Conservation (phyloP, 2,329 filamentous ascomycete species). For the Penicillium sp. region DNA sequence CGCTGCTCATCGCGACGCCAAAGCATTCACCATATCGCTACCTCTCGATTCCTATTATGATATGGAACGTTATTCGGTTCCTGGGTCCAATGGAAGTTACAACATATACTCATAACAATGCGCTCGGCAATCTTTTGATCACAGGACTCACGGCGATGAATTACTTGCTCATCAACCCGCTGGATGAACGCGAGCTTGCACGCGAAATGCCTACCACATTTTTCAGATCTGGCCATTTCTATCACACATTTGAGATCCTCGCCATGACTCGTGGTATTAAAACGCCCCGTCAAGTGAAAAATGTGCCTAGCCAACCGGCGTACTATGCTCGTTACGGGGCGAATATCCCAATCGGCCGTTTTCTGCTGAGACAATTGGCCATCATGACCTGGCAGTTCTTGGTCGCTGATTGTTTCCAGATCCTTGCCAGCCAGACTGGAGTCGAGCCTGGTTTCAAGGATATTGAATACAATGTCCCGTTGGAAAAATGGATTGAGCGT, state of each 20-base stretch:
- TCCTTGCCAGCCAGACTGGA: neutral
- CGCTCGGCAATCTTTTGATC: neutral
- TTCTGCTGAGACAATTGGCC: conserved; percentile 23
- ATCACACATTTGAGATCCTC: conserved; percentile 7
- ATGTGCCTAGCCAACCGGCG: conserved; percentile 18
- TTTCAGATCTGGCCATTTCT: conserved; percentile 6
- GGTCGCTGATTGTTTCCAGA: conserved; percentile 14
- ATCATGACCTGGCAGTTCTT: conserved; percentile 29
- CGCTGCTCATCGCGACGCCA: conserved; percentile 13
- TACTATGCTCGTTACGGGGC: conserved; percentile 14
- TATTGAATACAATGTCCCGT: conserved; percentile 9
- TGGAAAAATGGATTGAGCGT: conserved; percentile 18
- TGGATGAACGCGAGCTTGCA: conserved; percentile 12
- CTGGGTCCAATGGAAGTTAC: neutral
- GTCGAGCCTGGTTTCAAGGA: neutral
- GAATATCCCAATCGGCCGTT: conserved; percentile 10
- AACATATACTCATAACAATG: neutral
- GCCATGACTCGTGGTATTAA: conserved; percentile 23
- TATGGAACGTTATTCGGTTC: conserved; percentile 7
- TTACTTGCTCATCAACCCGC: conserved; percentile 18
- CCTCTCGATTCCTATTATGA: conserved; percentile 12
- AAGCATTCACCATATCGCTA: conserved; percentile 17
- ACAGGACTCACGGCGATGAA: conserved; percentile 9
- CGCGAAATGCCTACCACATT: conserved; percentile 1
- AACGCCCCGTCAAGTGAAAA: conserved; percentile 28